Conservation (phyloP, 148 eudicot species). For the Polygonum maritimum region DNA sequence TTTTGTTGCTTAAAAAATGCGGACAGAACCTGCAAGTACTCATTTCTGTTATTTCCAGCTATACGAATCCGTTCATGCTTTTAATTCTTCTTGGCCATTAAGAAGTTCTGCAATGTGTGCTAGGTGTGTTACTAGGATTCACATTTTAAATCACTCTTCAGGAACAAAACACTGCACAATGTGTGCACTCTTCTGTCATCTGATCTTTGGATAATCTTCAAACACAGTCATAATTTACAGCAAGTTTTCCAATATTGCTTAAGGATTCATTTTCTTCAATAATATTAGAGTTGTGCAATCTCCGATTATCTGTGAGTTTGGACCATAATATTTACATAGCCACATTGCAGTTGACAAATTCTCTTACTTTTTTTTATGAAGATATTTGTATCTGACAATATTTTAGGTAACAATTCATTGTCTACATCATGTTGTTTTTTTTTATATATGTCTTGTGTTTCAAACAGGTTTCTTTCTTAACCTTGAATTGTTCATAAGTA, state of each 20-base stretch:
- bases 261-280: not conserved
- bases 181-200: not conserved
- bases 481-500: not conserved
- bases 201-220: not conserved
- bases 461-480: not conserved
- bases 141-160: not conserved
- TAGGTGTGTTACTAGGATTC: not conserved
- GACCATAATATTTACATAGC: not conserved
- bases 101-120: not conserved
- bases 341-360: not conserved
- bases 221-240: not conserved
- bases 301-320: not conserved
- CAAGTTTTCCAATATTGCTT: not conserved
- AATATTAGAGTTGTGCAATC: not conserved
- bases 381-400: not conserved
- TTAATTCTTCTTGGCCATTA: not conserved
- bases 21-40: conserved; percentile 14
- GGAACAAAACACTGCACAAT: not conserved
- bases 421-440: not conserved
- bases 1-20: conserved; percentile 5
- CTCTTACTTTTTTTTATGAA: not conserved
- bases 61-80: conserved; percentile 2
- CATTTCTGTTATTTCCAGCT: conserved; percentile 10
- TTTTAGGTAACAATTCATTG: not conserved
- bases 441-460: not conserved